A percentile compares a stretch with the other conserved stretches of the same genome.
phyloP scores from a whole-genome alignment of 78 protist species.

The Diacronema lutheri region DNA sequence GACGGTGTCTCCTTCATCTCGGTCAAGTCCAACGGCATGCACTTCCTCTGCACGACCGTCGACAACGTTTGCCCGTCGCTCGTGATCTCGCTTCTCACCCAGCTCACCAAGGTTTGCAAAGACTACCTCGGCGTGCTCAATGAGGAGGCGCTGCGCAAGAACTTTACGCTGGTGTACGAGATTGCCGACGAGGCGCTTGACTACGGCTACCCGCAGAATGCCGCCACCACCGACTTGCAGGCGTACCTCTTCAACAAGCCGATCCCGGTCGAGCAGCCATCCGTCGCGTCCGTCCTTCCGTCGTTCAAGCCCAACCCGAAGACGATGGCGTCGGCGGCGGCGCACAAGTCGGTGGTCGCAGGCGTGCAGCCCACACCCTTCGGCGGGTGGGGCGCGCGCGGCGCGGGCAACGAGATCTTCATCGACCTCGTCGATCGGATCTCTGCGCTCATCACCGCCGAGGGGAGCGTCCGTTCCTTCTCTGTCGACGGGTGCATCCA shows the following conservation, averaged over 20 bases:
- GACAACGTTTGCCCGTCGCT: conserved; percentile 73
- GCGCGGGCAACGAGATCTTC: conserved; percentile 63
- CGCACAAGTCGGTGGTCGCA: neutral
- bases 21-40: conserved; percentile 61
- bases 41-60: conserved; percentile 68
- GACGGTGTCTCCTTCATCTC: conserved; percentile 71
- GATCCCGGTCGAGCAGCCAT: neutral
- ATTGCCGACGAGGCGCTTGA: conserved; percentile 83
- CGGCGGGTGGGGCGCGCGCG: neutral
- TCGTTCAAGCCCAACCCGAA: neutral
- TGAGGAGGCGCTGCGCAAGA: conserved; percentile 77
- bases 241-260: conserved; percentile 65
- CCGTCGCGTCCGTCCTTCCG: neutral
- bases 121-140: conserved; percentile 69
- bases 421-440: conserved; percentile 79
- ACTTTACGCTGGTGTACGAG: conserved; percentile 87
- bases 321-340: conserved; percentile 3
- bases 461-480: conserved; percentile 58
- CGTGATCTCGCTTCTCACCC: conserved; percentile 65
- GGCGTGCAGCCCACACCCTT: neutral
- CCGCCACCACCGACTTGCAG: conserved; percentile 74
- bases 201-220: conserved; percentile 75
- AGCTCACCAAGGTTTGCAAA: conserved; percentile 61
- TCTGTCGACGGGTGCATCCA: conserved; percentile 80
- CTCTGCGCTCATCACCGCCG: conserved; percentile 48